Conservation (phyloP, 2,329 filamentous ascomycete species). For the Fusarium aywerte region DNA sequence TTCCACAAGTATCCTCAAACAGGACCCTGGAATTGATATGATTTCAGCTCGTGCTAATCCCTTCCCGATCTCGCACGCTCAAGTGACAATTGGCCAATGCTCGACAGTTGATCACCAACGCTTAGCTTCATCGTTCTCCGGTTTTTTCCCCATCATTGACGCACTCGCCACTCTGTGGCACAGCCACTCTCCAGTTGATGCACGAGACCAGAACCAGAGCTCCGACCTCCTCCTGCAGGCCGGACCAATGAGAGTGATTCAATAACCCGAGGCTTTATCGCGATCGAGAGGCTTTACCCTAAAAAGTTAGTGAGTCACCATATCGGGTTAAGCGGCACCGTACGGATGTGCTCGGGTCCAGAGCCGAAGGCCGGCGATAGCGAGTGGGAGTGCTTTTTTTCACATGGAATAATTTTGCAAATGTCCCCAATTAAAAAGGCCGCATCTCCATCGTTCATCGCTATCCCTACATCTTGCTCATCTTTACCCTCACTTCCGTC, state of each 20-base stretch:
- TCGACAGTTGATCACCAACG: slow-evolving; percentile 33
- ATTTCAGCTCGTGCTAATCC: slow-evolving; percentile 26
- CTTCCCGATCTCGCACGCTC: slow-evolving; percentile 34
- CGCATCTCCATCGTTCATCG: slow-evolving; percentile 33
- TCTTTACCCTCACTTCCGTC: slow-evolving; percentile 32
- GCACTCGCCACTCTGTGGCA: slow-evolving; percentile 48
- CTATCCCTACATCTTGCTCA: slow-evolving; percentile 18
- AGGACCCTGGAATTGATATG: slow-evolving; percentile 35
- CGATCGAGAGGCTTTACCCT: slow-evolving; percentile 28
- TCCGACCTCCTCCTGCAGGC: slow-evolving; percentile 39
- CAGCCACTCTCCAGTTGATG: slow-evolving; percentile 10
- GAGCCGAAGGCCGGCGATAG: slow-evolving; percentile 46
- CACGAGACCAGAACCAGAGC: slow-evolving; percentile 29
- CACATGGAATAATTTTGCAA: slow-evolving; percentile 46
- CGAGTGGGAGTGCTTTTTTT: slow-evolving; percentile 34
- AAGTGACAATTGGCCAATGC: slow-evolving; percentile 30
- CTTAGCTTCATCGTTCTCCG: slow-evolving; percentile 31
- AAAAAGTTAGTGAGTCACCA: slow-evolving; percentile 6
- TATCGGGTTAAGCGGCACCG: slow-evolving; percentile 21
- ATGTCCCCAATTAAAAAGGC: slow-evolving; percentile 41
- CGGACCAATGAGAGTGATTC: slow-evolving; percentile 40
- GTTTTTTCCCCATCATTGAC: slow-evolving; percentile 35
- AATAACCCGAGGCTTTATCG: slow-evolving; percentile 49
- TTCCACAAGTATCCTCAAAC: slow-evolving; percentile 15
- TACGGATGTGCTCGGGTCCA: slow-evolving; percentile 38